phyloP scores from a whole-genome alignment of 2,329 filamentous ascomycete genomes.

The Dendrostoma leiphaemia region DNA sequence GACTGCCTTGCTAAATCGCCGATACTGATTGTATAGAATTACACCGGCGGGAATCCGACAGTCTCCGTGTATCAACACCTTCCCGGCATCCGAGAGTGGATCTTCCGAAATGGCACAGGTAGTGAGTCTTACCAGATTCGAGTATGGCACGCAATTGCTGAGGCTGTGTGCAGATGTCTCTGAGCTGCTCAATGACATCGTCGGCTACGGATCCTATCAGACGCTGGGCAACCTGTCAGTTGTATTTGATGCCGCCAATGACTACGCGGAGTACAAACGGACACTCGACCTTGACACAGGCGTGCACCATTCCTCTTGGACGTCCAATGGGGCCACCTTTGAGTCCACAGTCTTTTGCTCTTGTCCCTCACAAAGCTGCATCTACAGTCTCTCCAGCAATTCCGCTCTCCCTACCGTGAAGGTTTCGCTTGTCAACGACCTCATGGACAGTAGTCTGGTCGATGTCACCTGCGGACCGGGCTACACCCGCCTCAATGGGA shows the following conservation, averaged over 20 bases:
- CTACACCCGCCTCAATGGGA: slow-evolving; percentile 30
- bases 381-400: slow-evolving; percentile 21
- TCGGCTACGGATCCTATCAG: slow-evolving; percentile 44
- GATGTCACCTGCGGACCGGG: slow-evolving; percentile 31
- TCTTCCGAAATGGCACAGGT: slow-evolving; percentile 49
- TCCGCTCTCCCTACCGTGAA: slow-evolving; percentile 36
- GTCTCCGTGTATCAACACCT: slow-evolving; percentile 32
- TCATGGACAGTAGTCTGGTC: slow-evolving; percentile 21
- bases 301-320: slow-evolving; percentile 33
- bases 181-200: slow-evolving; percentile 35
- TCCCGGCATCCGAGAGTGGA: slow-evolving; percentile 41
- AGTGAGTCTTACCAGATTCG: slow-evolving; percentile 26
- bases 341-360: slow-evolving; percentile 42
- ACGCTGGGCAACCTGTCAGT: slow-evolving; percentile 47
- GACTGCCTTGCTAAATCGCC: slow-evolving; percentile 8
- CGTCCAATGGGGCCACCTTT: slow-evolving; percentile 31
- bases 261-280: slow-evolving; percentile 35
- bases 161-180: slow-evolving; percentile 28
- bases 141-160: background rate
- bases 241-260: slow-evolving; percentile 29
- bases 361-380: slow-evolving; percentile 35
- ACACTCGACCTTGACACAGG: slow-evolving; percentile 43
- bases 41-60: slow-evolving; percentile 45
- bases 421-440: slow-evolving; percentile 39
- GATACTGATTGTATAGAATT: slow-evolving; percentile 26